Conservation (phyloP, 2,329 filamentous ascomycete genomes). For the Penicillium sp. region DNA sequence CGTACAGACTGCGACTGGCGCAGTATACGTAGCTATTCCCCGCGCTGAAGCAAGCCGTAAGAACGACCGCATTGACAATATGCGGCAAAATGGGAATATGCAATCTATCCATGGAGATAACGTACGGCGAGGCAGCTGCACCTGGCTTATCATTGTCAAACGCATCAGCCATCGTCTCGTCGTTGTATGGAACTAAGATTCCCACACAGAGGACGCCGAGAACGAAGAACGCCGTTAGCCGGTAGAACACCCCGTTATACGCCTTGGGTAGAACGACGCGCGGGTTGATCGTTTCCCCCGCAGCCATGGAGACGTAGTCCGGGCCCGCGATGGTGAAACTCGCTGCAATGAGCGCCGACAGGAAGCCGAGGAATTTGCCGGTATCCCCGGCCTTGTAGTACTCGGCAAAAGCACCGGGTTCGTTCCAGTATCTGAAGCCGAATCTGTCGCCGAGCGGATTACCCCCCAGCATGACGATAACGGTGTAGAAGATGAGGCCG, state of each 20-base stretch:
- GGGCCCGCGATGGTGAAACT: conserved; percentile 69
- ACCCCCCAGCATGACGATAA: conserved; percentile 80
- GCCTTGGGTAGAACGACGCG: conserved; percentile 70
- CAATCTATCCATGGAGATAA: conserved; percentile 67
- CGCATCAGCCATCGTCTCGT: conserved; percentile 61
- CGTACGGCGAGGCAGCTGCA: conserved; percentile 71
- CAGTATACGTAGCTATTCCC: conserved; percentile 71
- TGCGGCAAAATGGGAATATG: conserved; percentile 66
- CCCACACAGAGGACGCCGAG: conserved; percentile 72
- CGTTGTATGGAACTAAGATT: conserved; percentile 70
- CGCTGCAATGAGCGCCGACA: conserved; percentile 72
- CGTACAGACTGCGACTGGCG: conserved; percentile 68
- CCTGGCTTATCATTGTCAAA: conserved; percentile 62
- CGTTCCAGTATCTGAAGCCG: conserved; percentile 69
- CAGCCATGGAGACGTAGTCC: conserved; percentile 66
- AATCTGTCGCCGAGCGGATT: conserved; percentile 73
- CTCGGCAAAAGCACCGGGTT: conserved; percentile 70
- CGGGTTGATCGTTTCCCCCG: conserved; percentile 72
- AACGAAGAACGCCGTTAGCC: conserved; percentile 74
- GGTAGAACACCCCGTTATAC: conserved; percentile 78
- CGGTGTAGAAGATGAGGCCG: conserved; percentile 73
- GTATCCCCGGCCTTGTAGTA: conserved; percentile 65
- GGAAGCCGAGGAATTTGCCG: conserved; percentile 74
- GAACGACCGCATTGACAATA: conserved; percentile 72
- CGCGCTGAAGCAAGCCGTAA: conserved; percentile 68